These are phyloP conservation scores for Wickerhamomyces sp. DNA, from an alignment of 1,139 yeast genomes.

Conservation along the genomic window DNA sequence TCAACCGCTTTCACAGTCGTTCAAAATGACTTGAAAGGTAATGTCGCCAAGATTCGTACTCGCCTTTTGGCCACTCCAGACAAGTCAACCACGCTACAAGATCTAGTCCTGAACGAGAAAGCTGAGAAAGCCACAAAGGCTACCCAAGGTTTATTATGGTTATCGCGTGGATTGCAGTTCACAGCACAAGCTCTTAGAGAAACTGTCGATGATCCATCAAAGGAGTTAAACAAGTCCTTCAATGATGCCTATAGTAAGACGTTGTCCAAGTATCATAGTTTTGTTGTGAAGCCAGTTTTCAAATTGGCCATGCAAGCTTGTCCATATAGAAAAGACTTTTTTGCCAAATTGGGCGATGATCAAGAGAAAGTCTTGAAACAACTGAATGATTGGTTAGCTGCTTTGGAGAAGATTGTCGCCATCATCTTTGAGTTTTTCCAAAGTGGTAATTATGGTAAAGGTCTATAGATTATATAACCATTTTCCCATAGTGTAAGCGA, in stretches of 20 bases:
- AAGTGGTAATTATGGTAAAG: conserved; percentile 84
- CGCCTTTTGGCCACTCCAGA: conserved; percentile 64
- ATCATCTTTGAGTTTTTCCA: conserved; percentile 72
- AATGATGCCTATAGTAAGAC: conserved; percentile 80
- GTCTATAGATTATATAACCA: conserved; percentile 42
- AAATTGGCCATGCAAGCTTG: conserved; percentile 94
- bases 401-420: conserved; percentile 69
- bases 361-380: conserved; percentile 62
- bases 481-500: too few relatives aligned
- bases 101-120: conserved; percentile 62
- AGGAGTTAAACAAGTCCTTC: conserved; percentile 72
- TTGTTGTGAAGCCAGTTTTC: conserved; percentile 80
- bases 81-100: conserved; percentile 65
- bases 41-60: conserved; percentile 68
- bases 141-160: conserved; percentile 89
- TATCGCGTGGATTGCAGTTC: conserved; percentile 79
- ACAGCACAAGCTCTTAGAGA: conserved; percentile 86
- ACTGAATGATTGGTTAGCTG: conserved; percentile 67
- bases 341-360: conserved; percentile 70
- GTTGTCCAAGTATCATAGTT: conserved; percentile 73
- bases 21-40: conserved; percentile 86
- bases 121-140: conserved; percentile 69
- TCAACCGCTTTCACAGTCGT: conserved; percentile 83
- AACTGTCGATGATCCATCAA: conserved; percentile 54
- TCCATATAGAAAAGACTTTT: conserved; percentile 86